Percentiles rank a stretch among this genome's conserved stretches.
These are phyloP conservation scores for Lactarius evosmus DNA, from an alignment of 768 basidiomycete genomes.

Conservation along the genomic window DNA sequence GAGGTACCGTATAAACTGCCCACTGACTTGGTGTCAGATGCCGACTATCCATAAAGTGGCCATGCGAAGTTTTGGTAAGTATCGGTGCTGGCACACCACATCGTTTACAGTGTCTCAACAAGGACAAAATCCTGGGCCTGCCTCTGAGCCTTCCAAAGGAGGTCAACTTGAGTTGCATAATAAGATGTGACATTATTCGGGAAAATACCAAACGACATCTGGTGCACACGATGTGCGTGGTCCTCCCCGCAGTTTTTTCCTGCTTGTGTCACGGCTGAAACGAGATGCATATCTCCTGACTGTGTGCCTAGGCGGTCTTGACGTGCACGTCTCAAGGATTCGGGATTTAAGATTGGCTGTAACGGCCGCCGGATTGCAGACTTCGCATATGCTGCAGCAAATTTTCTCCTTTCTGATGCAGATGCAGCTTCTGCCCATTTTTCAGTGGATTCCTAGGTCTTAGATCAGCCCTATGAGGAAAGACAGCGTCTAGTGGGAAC, in stretches of 20 bases:
- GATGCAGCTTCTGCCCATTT: too few relatives aligned
- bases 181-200: too few relatives aligned
- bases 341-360: neutral
- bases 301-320: too few relatives aligned
- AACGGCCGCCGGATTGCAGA: neutral
- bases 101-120: neutral
- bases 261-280: neutral
- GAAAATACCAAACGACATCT: too few relatives aligned
- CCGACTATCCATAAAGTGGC: neutral
- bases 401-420: too few relatives aligned
- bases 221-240: neutral
- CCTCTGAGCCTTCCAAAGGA: too few relatives aligned
- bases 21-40: neutral
- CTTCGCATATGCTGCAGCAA: too few relatives aligned
- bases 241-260: neutral
- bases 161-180: too few relatives aligned
- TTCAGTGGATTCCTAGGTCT: too few relatives aligned
- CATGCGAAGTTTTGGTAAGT: neutral
- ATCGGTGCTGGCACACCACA: neutral
- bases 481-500: too few relatives aligned
- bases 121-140: neutral
- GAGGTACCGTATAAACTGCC: neutral
- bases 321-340: neutral
- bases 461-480: too few relatives aligned
- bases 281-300: neutral